Conservation (phyloP, 257 asterid genomes). For the Solanum ossicruentum region DNA sequence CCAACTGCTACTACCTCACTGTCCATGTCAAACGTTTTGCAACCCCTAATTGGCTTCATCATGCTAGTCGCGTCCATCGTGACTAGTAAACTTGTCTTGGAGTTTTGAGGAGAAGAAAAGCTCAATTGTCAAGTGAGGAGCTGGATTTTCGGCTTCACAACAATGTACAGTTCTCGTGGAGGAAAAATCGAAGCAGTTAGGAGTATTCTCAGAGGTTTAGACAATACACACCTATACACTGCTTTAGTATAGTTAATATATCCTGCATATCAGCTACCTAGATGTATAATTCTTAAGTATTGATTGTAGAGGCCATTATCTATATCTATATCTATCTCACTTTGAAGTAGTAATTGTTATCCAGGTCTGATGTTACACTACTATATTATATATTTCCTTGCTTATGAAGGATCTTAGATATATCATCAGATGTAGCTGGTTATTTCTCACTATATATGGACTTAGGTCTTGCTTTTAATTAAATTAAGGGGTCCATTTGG, state of each 20-base stretch:
- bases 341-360: neutral
- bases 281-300: neutral
- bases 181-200: neutral
- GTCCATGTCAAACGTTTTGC: constrained; percentile 24
- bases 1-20: constrained; percentile 12
- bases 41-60: constrained; percentile 32
- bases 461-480: neutral
- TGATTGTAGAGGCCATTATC: neutral
- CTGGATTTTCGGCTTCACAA: constrained; percentile 2
- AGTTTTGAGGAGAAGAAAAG: constrained; percentile 8
- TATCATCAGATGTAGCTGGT: neutral
- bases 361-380: neutral
- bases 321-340: neutral
- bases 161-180: constrained; percentile 14
- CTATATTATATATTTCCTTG: neutral
- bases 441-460: neutral
- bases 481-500: neutral
- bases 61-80: constrained; percentile 15
- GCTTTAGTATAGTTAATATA: neutral
- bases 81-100: constrained; percentile 18
- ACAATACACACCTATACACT: neutral
- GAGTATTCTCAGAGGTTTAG: neutral
- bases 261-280: neutral
- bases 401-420: neutral
- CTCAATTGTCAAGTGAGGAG: constrained; percentile 1